Conservation (phyloP, 345 rosid species). For the Camelina laxa region DNA sequence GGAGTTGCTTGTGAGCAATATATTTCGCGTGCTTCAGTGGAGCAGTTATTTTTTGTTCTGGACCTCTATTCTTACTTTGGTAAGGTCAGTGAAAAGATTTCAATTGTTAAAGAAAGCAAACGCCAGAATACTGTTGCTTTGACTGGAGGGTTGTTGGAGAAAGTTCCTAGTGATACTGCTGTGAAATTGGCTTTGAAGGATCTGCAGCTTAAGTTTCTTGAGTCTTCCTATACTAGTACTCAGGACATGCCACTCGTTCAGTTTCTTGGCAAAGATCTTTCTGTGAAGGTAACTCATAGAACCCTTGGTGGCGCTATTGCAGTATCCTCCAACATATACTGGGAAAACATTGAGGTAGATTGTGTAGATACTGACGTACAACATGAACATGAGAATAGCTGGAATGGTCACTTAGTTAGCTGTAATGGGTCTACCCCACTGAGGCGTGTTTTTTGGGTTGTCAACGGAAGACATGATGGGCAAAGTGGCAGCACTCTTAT, state of each 20-base stretch:
- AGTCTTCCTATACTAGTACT: conserved; percentile 60
- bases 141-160: conserved; percentile 71
- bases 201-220: conserved; percentile 86
- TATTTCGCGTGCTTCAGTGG: conserved; percentile 90
- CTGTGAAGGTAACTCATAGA: conserved; percentile 82
- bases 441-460: conserved; percentile 91
- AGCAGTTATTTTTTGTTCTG: conserved; percentile 90
- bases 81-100: conserved; percentile 76
- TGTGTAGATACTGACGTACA: conserved; percentile 80
- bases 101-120: conserved; percentile 66
- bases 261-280: conserved; percentile 79
- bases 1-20: conserved; percentile 88
- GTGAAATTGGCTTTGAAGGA: conserved; percentile 70
- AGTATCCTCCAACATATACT: conserved; percentile 72
- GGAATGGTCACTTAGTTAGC: conserved; percentile 49
- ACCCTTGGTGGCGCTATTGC: conserved; percentile 98
- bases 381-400: conserved; percentile 49
- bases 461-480: conserved; percentile 55
- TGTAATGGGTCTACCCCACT: conserved; percentile 57
- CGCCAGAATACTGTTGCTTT: conserved; percentile 49
- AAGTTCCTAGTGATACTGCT: conserved; percentile 96
- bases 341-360: conserved; percentile 85
- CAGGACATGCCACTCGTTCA: conserved; percentile 87
- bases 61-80: conserved; percentile 86
- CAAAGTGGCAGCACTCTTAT: conserved; percentile 44